These are phyloP conservation scores for Pachysandra terminalis DNA, from an alignment of 164 flowering plant genomes.

Conservation along the genomic window DNA sequence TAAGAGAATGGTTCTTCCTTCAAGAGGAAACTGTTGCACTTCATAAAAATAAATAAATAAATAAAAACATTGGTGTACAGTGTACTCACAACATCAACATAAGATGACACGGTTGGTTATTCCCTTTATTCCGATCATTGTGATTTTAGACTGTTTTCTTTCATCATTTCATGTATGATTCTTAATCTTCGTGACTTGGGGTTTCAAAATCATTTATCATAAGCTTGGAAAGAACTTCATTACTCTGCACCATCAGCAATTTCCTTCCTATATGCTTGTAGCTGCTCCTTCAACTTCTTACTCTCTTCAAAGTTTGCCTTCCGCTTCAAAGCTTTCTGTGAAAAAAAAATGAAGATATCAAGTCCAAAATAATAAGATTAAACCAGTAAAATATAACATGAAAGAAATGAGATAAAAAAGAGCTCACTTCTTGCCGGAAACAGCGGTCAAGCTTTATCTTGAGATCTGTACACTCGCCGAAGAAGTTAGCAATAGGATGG, in stretches of 20 bases:
- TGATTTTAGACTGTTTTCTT: too few species aligned
- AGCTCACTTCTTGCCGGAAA: slow-evolving; percentile 78
- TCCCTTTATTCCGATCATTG: too few species aligned
- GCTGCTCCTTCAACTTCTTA: slow-evolving; percentile 71
- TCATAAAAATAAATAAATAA: too few species aligned
- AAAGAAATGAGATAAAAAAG: background rate
- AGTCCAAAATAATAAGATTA: background rate
- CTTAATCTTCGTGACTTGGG: too few species aligned
- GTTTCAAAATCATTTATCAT: too few species aligned
- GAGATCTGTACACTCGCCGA: slow-evolving; percentile 80
- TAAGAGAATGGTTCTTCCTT: too few species aligned
- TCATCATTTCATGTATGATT: too few species aligned
- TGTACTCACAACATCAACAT: too few species aligned
- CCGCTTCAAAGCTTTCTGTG: slow-evolving; percentile 84
- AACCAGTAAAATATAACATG: background rate
- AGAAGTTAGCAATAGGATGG: slow-evolving; percentile 80
- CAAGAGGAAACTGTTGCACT: too few species aligned
- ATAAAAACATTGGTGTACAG: too few species aligned
- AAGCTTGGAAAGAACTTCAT: too few species aligned
- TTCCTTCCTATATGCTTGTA: slow-evolving; percentile 65
- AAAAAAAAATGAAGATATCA: background rate
- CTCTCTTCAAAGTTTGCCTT: slow-evolving; percentile 93
- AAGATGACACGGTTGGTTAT: too few species aligned
- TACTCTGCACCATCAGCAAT: background rate
- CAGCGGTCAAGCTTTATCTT: slow-evolving; percentile 90